A percentile compares a stretch with the other conserved stretches of the same genome.
phyloP scores from a whole-genome alignment of 2,329 filamentous ascomycete genomes.

The Ophiostoma fasciatum region DNA sequence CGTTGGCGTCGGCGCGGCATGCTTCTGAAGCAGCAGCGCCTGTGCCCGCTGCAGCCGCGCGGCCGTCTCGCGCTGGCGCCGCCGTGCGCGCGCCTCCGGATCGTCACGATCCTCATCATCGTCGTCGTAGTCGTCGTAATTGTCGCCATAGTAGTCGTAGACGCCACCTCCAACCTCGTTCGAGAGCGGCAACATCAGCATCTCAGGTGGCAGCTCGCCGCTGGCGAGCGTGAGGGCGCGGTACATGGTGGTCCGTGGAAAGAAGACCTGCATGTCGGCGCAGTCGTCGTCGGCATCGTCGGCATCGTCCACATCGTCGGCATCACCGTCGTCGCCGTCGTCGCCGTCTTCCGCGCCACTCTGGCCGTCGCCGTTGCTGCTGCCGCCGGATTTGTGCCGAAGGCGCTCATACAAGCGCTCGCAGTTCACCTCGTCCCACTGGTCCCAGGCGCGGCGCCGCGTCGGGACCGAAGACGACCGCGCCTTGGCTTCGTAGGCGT shows the following conservation, averaged over 20 bases:
- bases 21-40: conserved; percentile 18
- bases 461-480: neutral
- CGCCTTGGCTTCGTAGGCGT: too few relatives aligned
- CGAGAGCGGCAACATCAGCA: neutral
- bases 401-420: neutral
- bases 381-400: neutral
- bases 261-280: conserved; percentile 3
- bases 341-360: neutral
- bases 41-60: conserved; percentile 27
- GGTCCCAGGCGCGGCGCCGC: too few relatives aligned
- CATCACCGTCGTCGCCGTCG: too few relatives aligned
- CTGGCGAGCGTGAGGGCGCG: too few relatives aligned
- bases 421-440: conserved; percentile 10
- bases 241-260: conserved; percentile 9
- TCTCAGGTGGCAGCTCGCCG: too few relatives aligned
- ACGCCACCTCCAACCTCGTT: neutral
- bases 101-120: conserved; percentile 5
- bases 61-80: conserved; percentile 21
- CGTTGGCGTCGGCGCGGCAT: too few relatives aligned
- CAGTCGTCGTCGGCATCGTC: neutral
- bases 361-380: too few relatives aligned
- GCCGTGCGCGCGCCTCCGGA: conserved; percentile 10
- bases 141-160: neutral
- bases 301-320: neutral
- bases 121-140: conserved; percentile 2